A percentile compares a stretch with the other conserved stretches of the same genome.
Evolutionary conservation across 2,329 filamentous ascomycete species (phyloP).

Genomic region (Alternaria novae-zelandiae): DNA sequence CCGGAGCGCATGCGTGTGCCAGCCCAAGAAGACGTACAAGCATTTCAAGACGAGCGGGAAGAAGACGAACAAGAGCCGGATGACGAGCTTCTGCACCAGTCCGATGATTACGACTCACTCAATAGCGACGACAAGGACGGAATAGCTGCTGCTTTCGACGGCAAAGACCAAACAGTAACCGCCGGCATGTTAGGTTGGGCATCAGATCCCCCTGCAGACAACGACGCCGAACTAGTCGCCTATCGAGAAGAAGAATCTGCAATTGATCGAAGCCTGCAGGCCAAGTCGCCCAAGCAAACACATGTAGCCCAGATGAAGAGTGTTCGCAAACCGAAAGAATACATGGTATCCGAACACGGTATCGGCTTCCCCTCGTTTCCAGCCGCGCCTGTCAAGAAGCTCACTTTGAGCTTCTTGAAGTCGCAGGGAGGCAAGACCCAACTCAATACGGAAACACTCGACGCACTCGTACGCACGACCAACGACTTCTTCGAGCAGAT

Average conservation of each 20-base stretch:
- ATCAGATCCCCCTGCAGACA: conserved; percentile 32
- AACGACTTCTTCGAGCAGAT: conserved; percentile 94
- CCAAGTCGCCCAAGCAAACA: conserved; percentile 30
- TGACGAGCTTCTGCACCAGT: conserved; percentile 22
- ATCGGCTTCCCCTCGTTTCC: conserved; percentile 79
- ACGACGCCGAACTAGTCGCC: conserved; percentile 39
- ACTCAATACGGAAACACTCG: conserved; percentile 75
- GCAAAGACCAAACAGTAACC: conserved; percentile 19
- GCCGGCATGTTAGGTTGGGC: conserved; percentile 39
- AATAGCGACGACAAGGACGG: conserved; percentile 24
- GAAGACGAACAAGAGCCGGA: conserved; percentile 8
- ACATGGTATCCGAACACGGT: conserved; percentile 71
- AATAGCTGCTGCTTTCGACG: conserved; percentile 36
- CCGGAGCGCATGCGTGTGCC: conserved; percentile 41
- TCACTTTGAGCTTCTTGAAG: conserved; percentile 74
- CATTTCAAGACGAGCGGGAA: conserved; percentile 12
- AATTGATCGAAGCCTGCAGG: conserved; percentile 42
- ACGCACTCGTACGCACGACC: conserved; percentile 77
- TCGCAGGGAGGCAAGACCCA: conserved; percentile 71
- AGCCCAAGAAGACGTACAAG: conserved; percentile 19
- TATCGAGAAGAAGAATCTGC: conserved; percentile 46
- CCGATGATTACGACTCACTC: conserved; percentile 33
- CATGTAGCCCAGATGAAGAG: conserved; percentile 19
- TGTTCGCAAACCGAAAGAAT: conserved; percentile 54
- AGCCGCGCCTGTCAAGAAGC: conserved; percentile 71